Evolutionary conservation across 306 rosid species (phyloP), one percentile per base, ranked within the genome.

Genomic region (Lupinus albus): DNA sequence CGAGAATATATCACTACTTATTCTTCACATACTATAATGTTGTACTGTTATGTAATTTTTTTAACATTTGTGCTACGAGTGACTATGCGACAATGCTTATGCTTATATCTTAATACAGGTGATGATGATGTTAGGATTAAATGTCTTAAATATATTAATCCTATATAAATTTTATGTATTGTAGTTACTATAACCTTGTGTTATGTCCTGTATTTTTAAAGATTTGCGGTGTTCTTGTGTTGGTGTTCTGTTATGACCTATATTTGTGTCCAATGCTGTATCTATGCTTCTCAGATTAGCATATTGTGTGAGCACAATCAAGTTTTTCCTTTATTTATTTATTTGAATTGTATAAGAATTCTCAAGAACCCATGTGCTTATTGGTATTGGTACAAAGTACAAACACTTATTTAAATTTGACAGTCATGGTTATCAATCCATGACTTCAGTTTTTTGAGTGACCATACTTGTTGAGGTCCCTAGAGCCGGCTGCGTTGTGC

Each of bases 401-500:
- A 18, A 25, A 25, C 28, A 4, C 3, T 25, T 2, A 20, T 20
- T 33, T 58, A 12, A 20, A 2, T 47, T 71, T 70, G 62, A 61
- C 25, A 61, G 6, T 11, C 59, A 35, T 18, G 17, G 10, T 59
- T 60, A 57, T 71, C 38, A 35, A 7, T 35, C 2, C 8, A 13
- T 4, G 25, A 30, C 50, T 49, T 21, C 9, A 25, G 13, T 25
- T 7, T 13, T n/a, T 6, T 8, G 12, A 17, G 17, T 15, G 20
- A 36, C 6, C 17, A 4, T 59, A 49, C 60, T 41, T 58, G 38
- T 68, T 60, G 50, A 55, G 41, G 25, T 48, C 5, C 58, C 25
- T 14, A 8, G 8, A 15, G 52, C 30, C 46, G 7, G 15, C 6
- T 44, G 41, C 41, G 35, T 30, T 30, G 35, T 30, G 35, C 35